A percentile compares a stretch with the other conserved stretches of the same genome.
phyloP scores from a whole-genome alignment of 2,329 filamentous ascomycete species.

The Colletotrichum musicola region DNA sequence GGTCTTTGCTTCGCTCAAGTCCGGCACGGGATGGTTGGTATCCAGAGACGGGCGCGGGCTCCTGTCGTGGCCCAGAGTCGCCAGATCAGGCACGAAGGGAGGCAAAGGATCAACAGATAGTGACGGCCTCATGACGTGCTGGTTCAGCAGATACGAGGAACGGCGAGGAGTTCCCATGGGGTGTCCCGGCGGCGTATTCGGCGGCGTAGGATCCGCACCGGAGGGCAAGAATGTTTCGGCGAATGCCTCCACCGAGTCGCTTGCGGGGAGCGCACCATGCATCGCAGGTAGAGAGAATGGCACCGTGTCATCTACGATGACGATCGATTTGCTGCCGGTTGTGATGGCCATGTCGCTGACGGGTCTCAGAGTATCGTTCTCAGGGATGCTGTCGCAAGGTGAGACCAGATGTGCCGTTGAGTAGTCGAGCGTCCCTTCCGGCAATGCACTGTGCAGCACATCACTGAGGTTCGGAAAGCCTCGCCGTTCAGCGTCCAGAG shows the following conservation, averaged over 20 bases:
- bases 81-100: conserved; percentile 61
- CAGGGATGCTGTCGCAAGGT: conserved; percentile 51
- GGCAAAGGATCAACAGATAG: conserved; percentile 57
- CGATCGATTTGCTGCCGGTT: conserved; percentile 87
- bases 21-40: conserved; percentile 48
- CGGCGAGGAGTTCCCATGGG: conserved; percentile 61
- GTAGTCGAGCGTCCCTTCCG: conserved; percentile 52
- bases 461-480: conserved; percentile 16
- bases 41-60: conserved; percentile 49
- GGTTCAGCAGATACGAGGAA: conserved; percentile 68
- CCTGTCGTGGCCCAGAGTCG: conserved; percentile 50
- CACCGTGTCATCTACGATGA: conserved; percentile 82
- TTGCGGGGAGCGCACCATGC: conserved; percentile 61
- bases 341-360: conserved; percentile 73
- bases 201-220: conserved; percentile 69
- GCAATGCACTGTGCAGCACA: conserved; percentile 33
- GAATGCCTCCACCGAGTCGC: conserved; percentile 65
- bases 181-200: conserved; percentile 69
- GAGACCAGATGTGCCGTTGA: conserved; percentile 60
- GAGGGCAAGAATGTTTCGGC: conserved; percentile 63
- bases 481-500: conserved; percentile 40
- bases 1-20: conserved; percentile 44
- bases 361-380: conserved; percentile 54
- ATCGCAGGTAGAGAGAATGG: conserved; percentile 63
- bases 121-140: conserved; percentile 55